Evolutionary conservation across 768 basidiomycete genomes (phyloP).

Genomic region (Mycena capillaripes): DNA sequence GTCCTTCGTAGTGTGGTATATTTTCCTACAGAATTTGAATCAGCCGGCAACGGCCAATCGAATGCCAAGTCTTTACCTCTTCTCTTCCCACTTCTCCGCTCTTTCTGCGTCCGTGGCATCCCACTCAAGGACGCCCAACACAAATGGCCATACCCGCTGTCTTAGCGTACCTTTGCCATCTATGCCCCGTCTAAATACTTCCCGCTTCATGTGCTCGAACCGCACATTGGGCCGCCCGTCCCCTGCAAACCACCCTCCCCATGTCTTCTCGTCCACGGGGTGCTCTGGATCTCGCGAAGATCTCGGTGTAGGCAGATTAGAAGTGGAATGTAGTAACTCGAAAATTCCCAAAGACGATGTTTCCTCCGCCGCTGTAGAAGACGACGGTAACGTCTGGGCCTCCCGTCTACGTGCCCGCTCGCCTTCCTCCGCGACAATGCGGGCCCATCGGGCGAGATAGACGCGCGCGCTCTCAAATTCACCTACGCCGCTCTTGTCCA

Average conservation of each 20-base stretch:
- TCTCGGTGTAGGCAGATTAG: conserved; percentile 86
- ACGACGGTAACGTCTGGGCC: conserved; percentile 74
- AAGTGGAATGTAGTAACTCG: conserved; percentile 84
- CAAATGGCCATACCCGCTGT: conserved; percentile 90
- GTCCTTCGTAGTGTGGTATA: conserved; percentile 78
- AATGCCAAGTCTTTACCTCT: conserved; percentile 62
- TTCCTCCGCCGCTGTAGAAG: conserved; percentile 68
- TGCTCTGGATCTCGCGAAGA: conserved; percentile 84
- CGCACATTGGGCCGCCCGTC: conserved; percentile 78
- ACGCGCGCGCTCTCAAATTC: conserved; percentile 97
- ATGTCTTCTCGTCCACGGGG: conserved; percentile 81
- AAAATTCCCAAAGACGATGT: conserved; percentile 87
- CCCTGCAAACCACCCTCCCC: conserved; percentile 84
- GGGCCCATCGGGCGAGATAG: conserved; percentile 96
- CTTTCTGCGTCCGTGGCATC: conserved; percentile 74
- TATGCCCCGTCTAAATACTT: conserved; percentile 86
- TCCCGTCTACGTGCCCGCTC: conserved; percentile 90
- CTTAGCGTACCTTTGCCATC: conserved; percentile 67
- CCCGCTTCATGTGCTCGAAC: conserved; percentile 77
- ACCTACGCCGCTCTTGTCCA: conserved; percentile 92
- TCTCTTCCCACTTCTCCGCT: conserved; percentile 69
- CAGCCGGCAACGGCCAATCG: background rate
- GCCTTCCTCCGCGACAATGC: conserved; percentile 97
- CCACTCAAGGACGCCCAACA: conserved; percentile 91
- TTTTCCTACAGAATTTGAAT: conserved; percentile 57